Conservation (phyloP, 495 filamentous ascomycete genomes). For the Aspergillus funiculosus region DNA sequence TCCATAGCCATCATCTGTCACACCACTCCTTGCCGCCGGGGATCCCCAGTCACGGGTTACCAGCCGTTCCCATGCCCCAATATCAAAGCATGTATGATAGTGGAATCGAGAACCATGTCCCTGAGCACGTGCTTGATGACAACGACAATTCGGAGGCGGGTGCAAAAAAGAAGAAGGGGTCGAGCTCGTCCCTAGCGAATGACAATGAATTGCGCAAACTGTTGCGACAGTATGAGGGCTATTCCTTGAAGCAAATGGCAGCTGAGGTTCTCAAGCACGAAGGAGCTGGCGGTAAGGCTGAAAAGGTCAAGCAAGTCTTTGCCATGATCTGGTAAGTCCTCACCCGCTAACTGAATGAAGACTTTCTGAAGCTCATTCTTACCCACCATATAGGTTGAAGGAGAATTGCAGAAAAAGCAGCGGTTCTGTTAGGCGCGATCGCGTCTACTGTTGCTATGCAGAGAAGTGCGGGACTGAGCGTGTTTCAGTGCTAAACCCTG, state of each 20-base stretch:
- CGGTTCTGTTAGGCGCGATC: conserved; percentile 80
- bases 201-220: conserved; percentile 88
- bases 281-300: conserved; percentile 68
- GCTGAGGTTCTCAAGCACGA: conserved; percentile 67
- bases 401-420: conserved; percentile 72
- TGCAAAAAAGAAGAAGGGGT: conserved; percentile 58
- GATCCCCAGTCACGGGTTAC: conserved; percentile 25
- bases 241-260: conserved; percentile 75
- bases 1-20: conserved; percentile 42
- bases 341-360: background rate
- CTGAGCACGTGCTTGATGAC: conserved; percentile 57
- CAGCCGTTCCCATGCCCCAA: conserved; percentile 43
- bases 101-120: conserved; percentile 60
- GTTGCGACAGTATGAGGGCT: conserved; percentile 66
- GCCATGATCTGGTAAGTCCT: conserved; percentile 91
- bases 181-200: conserved; percentile 72
- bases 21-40: conserved; percentile 37
- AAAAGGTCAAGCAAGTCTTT: conserved; percentile 93
- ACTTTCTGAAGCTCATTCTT: conserved; percentile 9
- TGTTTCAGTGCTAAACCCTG: conserved; percentile 89
- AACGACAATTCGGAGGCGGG: conserved; percentile 59
- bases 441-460: conserved; percentile 92
- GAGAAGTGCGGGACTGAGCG: conserved; percentile 83
- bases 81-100: conserved; percentile 56
- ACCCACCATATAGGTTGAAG: conserved; percentile 59